Conservation (phyloP, 192 early-diverging fungal species). For the Coemansia sp. region DNA sequence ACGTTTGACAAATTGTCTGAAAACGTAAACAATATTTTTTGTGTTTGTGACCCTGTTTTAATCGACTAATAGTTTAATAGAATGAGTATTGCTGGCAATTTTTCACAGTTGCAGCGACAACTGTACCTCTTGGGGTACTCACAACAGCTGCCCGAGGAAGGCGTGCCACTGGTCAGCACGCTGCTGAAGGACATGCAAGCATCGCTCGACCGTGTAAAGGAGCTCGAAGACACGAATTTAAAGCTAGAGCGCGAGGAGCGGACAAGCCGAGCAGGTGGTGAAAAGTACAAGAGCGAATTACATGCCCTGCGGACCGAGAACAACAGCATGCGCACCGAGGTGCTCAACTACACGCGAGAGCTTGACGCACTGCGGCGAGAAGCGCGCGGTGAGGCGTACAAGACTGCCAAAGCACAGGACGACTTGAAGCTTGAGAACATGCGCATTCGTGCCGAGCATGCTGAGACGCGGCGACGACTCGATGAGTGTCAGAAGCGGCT, state of each 20-base stretch:
- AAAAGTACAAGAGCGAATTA: slow-evolving; percentile 19
- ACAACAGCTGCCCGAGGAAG: slow-evolving; percentile 31
- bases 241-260: slow-evolving; percentile 44
- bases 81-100: slow-evolving; percentile 32
- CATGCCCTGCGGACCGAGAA: slow-evolving; percentile 44
- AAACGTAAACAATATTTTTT: slow-evolving; percentile 2
- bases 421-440: slow-evolving; percentile 41
- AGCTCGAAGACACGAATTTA: slow-evolving; percentile 22
- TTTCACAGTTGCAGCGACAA: slow-evolving; percentile 43
- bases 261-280: slow-evolving; percentile 14
- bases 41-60: neutral
- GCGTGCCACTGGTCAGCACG: slow-evolving; percentile 21
- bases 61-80: neutral
- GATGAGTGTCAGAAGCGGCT: slow-evolving; percentile 27
- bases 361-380: slow-evolving; percentile 26
- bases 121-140: slow-evolving; percentile 51
- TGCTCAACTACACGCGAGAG: slow-evolving; percentile 34
- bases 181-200: slow-evolving; percentile 49
- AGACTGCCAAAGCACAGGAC: slow-evolving; percentile 17
- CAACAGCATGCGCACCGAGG: slow-evolving; percentile 41
- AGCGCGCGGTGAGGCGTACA: slow-evolving; percentile 25
- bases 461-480: slow-evolving; percentile 16
- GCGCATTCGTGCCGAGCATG: slow-evolving; percentile 27
- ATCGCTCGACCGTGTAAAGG: slow-evolving; percentile 44
- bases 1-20: neutral